A percentile compares a stretch with the other conserved stretches of the same genome.
Conservation (phyloP, 2,329 filamentous ascomycete species). For the Fusarium xylarioides region DNA sequence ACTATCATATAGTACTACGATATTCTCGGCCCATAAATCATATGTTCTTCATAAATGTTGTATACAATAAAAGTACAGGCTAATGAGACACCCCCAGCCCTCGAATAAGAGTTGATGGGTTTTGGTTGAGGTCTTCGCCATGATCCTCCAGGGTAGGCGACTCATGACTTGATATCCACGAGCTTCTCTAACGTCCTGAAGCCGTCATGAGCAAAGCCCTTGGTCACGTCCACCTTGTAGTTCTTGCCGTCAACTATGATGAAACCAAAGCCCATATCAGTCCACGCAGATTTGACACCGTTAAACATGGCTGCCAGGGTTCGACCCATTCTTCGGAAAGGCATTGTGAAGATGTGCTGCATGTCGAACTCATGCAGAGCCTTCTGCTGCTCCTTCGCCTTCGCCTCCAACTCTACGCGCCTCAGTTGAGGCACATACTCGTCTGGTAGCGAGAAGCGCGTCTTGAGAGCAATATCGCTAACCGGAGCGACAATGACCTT, state of each 20-base stretch:
- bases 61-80: slow-evolving; percentile 38
- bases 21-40: background rate
- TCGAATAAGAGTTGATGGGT: background rate
- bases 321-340: slow-evolving; percentile 61
- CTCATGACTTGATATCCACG: slow-evolving; percentile 46
- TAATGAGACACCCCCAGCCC: slow-evolving; percentile 4
- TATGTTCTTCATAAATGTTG: slow-evolving; percentile 1
- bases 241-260: slow-evolving; percentile 57
- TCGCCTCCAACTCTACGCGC: slow-evolving; percentile 44
- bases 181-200: slow-evolving; percentile 68
- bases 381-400: slow-evolving; percentile 51
- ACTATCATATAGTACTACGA: background rate
- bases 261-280: slow-evolving; percentile 64
- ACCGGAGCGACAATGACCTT: slow-evolving; percentile 53
- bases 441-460: slow-evolving; percentile 51
- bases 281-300: slow-evolving; percentile 61
- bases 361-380: slow-evolving; percentile 60
- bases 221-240: slow-evolving; percentile 67
- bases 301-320: slow-evolving; percentile 54
- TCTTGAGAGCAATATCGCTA: slow-evolving; percentile 48
- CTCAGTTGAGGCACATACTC: slow-evolving; percentile 50
- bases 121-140: background rate
- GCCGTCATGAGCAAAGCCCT: slow-evolving; percentile 67
- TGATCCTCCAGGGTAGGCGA: background rate
- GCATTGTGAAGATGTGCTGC: slow-evolving; percentile 65